A percentile compares a stretch with the other conserved stretches of the same genome.
Evolutionary conservation across 2,329 filamentous ascomycete genomes (phyloP).

Genomic region (Arthrobotrys musiformis): DNA sequence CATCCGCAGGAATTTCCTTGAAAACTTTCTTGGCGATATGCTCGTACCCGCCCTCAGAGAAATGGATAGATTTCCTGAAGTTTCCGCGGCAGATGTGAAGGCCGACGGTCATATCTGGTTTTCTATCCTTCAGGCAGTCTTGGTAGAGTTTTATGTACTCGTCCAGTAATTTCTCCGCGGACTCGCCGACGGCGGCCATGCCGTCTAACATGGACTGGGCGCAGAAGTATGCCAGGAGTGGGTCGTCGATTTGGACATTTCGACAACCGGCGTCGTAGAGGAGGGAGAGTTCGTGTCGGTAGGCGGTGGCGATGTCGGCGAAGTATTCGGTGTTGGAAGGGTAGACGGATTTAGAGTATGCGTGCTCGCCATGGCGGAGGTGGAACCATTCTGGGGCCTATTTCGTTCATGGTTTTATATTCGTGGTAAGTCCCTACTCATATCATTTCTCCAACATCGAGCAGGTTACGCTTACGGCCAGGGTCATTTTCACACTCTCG

Average conservation of each 20-base stretch:
- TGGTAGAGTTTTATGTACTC: constrained; percentile 83
- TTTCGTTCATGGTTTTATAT: background rate
- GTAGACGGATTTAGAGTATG: constrained; percentile 70
- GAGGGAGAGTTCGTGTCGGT: constrained; percentile 71
- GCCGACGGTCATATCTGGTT: constrained; percentile 79
- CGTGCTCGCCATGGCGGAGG: constrained; percentile 63
- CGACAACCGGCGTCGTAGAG: constrained; percentile 72
- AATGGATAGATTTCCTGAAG: constrained; percentile 74
- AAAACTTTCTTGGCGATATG: constrained; percentile 75
- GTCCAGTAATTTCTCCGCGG: constrained; percentile 78
- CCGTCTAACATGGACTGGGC: constrained; percentile 76
- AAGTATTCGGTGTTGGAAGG: constrained; percentile 72
- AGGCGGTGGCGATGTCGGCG: constrained; percentile 73
- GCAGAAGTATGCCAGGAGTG: constrained; percentile 77
- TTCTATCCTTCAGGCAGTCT: constrained; percentile 69
- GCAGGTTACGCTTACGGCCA: constrained; percentile 69
- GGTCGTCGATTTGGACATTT: constrained; percentile 76
- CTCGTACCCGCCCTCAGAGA: constrained; percentile 75
- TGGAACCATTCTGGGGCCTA: constrained; percentile 53
- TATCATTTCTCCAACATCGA: too few species aligned
- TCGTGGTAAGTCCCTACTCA: background rate
- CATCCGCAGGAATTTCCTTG: constrained; percentile 72
- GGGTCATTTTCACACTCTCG: constrained; percentile 75
- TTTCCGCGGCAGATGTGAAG: constrained; percentile 79
- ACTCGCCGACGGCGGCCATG: constrained; percentile 75